Conservation (phyloP, 2,329 filamentous ascomycete genomes). For the Corinectria fuckeliana region DNA sequence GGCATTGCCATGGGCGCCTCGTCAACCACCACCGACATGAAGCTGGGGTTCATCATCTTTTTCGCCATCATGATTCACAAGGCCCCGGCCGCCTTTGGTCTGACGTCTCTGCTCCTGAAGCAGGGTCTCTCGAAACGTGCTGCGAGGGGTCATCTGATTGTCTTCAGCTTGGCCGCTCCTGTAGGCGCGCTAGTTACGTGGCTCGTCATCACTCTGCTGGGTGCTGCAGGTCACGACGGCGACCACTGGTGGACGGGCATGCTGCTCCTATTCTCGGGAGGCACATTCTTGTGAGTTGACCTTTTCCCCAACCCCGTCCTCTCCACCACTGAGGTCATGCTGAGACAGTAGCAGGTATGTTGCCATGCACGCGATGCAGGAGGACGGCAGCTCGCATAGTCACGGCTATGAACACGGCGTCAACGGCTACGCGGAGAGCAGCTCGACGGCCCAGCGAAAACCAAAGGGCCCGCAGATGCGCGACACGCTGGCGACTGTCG, state of each 20-base stretch:
- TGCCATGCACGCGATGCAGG: slow-evolving; percentile 98
- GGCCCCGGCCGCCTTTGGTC: slow-evolving; percentile 90
- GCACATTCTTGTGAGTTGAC: slow-evolving; percentile 84
- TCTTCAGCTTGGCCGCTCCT: slow-evolving; percentile 92
- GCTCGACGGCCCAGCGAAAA: slow-evolving; percentile 54
- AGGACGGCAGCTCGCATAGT: slow-evolving; percentile 61
- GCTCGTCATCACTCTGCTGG: slow-evolving; percentile 76
- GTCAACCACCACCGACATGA: slow-evolving; percentile 73
- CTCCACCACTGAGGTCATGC: background rate
- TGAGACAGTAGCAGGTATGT: slow-evolving; percentile 72
- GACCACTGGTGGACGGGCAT: slow-evolving; percentile 91
- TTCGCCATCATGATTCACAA: slow-evolving; percentile 98
- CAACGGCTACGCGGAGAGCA: slow-evolving; percentile 63
- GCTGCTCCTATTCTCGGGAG: slow-evolving; percentile 91
- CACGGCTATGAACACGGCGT: slow-evolving; percentile 61
- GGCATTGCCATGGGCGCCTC: slow-evolving; percentile 96
- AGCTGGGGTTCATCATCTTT: slow-evolving; percentile 90
- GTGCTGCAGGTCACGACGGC: slow-evolving; percentile 64
- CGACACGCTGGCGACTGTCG: slow-evolving; percentile 73
- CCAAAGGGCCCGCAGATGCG: slow-evolving; percentile 66
- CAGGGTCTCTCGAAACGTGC: slow-evolving; percentile 89
- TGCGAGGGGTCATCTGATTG: slow-evolving; percentile 81
- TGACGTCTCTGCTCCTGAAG: slow-evolving; percentile 88
- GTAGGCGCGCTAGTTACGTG: slow-evolving; percentile 85
- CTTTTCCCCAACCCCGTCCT: background rate